A percentile compares a stretch with the other conserved stretches of the same genome.
phyloP scores from a whole-genome alignment of 2,329 filamentous ascomycete species.

The Cladosporium sp. region DNA sequence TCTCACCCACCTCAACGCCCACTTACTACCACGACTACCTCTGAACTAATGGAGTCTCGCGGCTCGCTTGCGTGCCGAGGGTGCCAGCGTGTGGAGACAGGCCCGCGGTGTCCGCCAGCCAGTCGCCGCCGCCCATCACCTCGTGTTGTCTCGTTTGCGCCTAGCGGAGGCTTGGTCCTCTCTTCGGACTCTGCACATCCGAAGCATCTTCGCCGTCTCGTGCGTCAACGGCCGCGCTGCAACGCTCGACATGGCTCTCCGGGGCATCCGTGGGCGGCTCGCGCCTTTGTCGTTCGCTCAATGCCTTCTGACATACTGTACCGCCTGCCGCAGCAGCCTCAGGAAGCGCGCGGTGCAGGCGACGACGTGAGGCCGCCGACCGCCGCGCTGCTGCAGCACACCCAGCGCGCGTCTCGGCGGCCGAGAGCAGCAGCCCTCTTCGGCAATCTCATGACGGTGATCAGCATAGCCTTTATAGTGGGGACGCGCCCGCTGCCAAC shows the following conservation, averaged over 20 bases:
- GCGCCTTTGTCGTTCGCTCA: neutral
- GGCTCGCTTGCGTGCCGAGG: conserved; percentile 11
- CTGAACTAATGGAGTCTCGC: neutral
- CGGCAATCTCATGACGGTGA: conserved; percentile 1
- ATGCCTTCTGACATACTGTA: neutral
- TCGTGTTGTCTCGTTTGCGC: too few species aligned
- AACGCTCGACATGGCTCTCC: neutral
- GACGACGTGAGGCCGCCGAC: too few species aligned
- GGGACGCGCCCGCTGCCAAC: neutral
- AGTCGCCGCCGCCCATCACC: too few species aligned
- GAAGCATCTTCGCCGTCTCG: too few species aligned
- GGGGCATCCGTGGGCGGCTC: neutral
- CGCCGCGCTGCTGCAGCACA: neutral
- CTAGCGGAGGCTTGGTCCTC: too few species aligned
- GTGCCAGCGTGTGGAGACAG: too few species aligned
- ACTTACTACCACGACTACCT: neutral
- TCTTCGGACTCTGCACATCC: too few species aligned
- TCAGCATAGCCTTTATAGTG: conserved; percentile 8
- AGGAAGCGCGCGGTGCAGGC: too few species aligned
- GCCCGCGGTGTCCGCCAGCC: too few species aligned
- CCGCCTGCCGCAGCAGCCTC: too few species aligned
- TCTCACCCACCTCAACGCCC: neutral
- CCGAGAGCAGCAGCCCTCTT: neutral
- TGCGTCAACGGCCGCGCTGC: too few species aligned
- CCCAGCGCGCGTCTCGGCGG: neutral